Evolutionary conservation across 495 filamentous ascomycete genomes (phyloP), one percentile per base, ranked within the genome.

Genomic region (Hypoxylon trugodes): DNA sequence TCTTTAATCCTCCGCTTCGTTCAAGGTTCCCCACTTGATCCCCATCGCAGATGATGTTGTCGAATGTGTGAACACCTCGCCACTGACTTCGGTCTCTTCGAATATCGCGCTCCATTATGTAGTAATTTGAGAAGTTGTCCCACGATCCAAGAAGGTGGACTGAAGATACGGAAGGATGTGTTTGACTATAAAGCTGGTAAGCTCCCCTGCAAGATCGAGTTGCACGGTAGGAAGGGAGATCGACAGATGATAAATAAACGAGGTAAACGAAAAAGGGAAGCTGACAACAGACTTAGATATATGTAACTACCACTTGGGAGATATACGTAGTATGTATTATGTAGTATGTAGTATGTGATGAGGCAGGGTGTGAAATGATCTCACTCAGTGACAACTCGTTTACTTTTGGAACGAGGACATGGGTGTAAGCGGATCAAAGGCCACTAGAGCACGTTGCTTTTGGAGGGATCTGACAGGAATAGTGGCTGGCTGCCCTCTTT

Each of bases 101-200:
- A 53, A 71, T 76, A 66, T 97, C 93, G 64, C 84, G 83, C 68
- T 93, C 85, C 87, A 97, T 92, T 2, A 74, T 81, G 79, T 96
- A 93, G 19, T 84, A 74, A 65, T 81, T 85, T 22, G 81, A 77
- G 76, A 97, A 96, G 73, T 96, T 96, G 75, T 97, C 92, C 93
- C 92, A 97, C 53, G 93, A 96, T 55, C 93, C 93, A 52, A 95
- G 79, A 15, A 96, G 81, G 61, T 91, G 87, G 50, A 96, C 90
- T 8, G 87, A 88, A 40, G 83, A 80, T 46, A 88, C 81, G 37
- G 86, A 85, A 49, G 86, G 82, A 18, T 85, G 81, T 37, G 89
- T 88, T 76, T 86, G 81, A 60, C 88, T 91, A 69, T 45, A 49
- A 25, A 46, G 13, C 41, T 55, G 48, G 73, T 79, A 45, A 75